A percentile compares a stretch with the other conserved stretches of the same genome.
These are phyloP conservation scores for Paecilomyces niveus DNA, from an alignment of 2,329 filamentous ascomycete species.

Conservation along the genomic window DNA sequence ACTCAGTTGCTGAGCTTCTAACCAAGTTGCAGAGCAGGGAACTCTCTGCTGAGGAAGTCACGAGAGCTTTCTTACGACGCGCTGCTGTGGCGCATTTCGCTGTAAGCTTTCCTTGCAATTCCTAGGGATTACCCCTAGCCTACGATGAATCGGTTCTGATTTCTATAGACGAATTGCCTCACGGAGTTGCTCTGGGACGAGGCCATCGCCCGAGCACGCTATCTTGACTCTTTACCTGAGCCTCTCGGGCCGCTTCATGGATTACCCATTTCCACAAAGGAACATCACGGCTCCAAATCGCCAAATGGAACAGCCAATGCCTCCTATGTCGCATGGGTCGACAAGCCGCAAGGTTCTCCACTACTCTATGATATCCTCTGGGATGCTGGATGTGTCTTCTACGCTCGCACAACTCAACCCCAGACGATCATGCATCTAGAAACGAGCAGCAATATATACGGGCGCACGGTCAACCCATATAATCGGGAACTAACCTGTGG, in stretches of 20 bases:
- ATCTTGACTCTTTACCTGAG: background rate
- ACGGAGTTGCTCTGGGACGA: background rate
- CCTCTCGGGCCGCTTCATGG: background rate
- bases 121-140: background rate
- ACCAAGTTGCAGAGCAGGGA: background rate
- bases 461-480: background rate
- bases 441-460: background rate
- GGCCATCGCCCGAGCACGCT: background rate
- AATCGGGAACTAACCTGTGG: background rate
- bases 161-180: background rate
- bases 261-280: background rate
- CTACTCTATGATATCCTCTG: background rate
- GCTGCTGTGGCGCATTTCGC: background rate
- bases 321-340: background rate
- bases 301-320: background rate
- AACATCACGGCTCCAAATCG: background rate
- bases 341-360: background rate
- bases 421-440: background rate
- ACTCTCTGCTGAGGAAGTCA: background rate
- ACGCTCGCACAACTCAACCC: background rate
- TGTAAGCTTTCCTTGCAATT: background rate
- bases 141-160: background rate
- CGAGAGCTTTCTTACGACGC: background rate
- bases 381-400: background rate
- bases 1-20: background rate